Base-by-base conservation (phyloP, 148 eudicot species). In the Spergularia marina region DNA sequence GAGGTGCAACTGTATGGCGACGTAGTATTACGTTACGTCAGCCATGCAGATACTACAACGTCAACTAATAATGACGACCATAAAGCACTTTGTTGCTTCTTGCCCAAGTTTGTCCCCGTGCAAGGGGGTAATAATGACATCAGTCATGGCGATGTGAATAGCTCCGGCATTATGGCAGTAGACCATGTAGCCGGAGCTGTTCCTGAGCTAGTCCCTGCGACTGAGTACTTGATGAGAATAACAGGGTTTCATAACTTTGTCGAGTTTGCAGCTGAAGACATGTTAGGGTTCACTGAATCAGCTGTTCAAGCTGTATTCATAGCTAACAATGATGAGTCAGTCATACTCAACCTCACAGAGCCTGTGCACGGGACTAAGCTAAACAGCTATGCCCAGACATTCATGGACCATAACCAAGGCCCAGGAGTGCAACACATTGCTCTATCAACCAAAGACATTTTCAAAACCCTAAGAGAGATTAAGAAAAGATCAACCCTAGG, bases 201-300 rank as follows among this genome's bases (percentile, higher is more conserved):
- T 21, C 89, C 89, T 1, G 77, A 87, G 70, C 77, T 94, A 15
- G 92, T 79, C 4, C 83, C 87, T 0, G 83, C 73, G 4, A 64
- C 84, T 0, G 91, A 83, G 0, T 91, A 91, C 64, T 53, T 90
- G 12, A 90, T 78, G 73, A 65, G 59, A 4, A 90, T 90, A 63
- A 90, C 96, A 0, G 98, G 98, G 14, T 90, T 94, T 60, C 98
- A 91, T 41, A 92, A 89, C 10, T 94, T 94, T n/a, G 97, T 88
- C 0, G 91, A 87, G 74, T 91, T 89, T 66, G 87, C 91, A 0
- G 83, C 97, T 0, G 96, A 91, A 51, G 98, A 94, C 20, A 23
- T 68, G 51, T 89, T 89, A 21, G 97, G 97, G 53, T 82, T 94
- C 7, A 83, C 61, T 0, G 97, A 94, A 79, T 88, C 97, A 40